Evolutionary conservation across 306 rosid species (phyloP).

Genomic region (Senna siamea): DNA sequence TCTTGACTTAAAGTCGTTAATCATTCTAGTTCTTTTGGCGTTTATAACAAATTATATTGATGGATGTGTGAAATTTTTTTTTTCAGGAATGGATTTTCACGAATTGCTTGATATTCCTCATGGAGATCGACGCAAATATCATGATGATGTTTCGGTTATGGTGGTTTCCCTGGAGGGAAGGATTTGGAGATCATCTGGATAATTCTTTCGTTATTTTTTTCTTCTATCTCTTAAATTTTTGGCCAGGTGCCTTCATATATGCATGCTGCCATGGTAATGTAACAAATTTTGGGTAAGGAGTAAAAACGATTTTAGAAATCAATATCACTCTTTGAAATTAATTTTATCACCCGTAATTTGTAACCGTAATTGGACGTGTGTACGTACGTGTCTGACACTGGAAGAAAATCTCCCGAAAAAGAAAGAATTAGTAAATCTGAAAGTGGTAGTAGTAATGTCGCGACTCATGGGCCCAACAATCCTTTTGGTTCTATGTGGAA

Average conservation of each 20-base stretch:
- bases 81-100: slow-evolving; percentile 65
- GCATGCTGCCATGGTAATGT: slow-evolving; percentile 47
- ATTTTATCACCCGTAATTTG: not conserved
- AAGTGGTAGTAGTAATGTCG: not conserved
- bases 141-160: slow-evolving; percentile 71
- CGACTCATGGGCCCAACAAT: slow-evolving; percentile 8
- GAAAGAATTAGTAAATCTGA: too few relatives aligned
- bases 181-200: slow-evolving; percentile 73
- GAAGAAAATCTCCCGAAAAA: not conserved
- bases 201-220: not conserved
- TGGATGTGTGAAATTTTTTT: too few relatives aligned
- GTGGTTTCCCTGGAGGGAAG: slow-evolving; percentile 71
- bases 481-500: slow-evolving; percentile 15
- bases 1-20: too few relatives aligned
- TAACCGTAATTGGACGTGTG: not conserved
- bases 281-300: slow-evolving; percentile 53
- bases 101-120: slow-evolving; percentile 69
- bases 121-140: slow-evolving; percentile 70
- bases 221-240: slow-evolving; percentile 3
- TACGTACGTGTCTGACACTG: too few relatives aligned
- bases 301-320: slow-evolving; percentile 46
- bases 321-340: slow-evolving; percentile 19
- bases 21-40: too few relatives aligned
- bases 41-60: too few relatives aligned
- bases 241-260: slow-evolving; percentile 40